Base-by-base conservation (phyloP, 2,329 filamentous ascomycete species). In the Trichoderma sp. region DNA sequence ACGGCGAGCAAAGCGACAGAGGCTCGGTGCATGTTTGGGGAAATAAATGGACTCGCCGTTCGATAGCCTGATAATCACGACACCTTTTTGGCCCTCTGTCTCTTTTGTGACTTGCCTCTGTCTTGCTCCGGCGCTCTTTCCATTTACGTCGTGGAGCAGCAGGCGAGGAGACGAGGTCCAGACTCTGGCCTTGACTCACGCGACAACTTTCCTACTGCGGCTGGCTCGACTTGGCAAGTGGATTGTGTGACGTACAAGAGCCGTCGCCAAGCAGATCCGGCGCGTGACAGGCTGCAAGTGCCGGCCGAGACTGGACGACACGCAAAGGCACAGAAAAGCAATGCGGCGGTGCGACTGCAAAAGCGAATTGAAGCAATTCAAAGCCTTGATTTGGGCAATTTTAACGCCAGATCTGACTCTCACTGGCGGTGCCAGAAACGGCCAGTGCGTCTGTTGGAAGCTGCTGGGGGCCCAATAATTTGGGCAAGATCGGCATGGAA, bases 141-240 rank as follows among this genome's bases (percentile, higher is more conserved):
- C 56, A 21, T 18, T 55, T 61, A 60, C 49, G 56, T 16, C 18
- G 18, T 54, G 46, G 56, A 51, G 26, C 24, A 59, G 24, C 49
- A 18, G n/a, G 21, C 21, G 56, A 30, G 26, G 58, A 52, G 43
- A 43, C 24, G 39, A 52, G 52, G 65, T 65, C 67, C 37, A 55
- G 54, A 54, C 59, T 69, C 51, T 55, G 18, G 54, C 46, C 52
- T 56, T 49, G 30, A 68, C 70, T 72, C 70, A 72, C 71, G 71
- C 71, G 71, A 72, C 66, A 69, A 59, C 59, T 65, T 72, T 52
- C 71, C 71, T 64, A 26, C 67, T 65, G 43, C 5, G 67, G 67
- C 32, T 61, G 63, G 63, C 28, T 54, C 49, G 24, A 34, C 63
- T 66, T 56, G 63, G 52, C 63, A 58, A 24, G 63, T 58, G 63